Percentiles rank a stretch among this genome's conserved stretches.
Conservation (phyloP, 805 yeast genomes). For the Debaryomyces hansenii region DNA sequence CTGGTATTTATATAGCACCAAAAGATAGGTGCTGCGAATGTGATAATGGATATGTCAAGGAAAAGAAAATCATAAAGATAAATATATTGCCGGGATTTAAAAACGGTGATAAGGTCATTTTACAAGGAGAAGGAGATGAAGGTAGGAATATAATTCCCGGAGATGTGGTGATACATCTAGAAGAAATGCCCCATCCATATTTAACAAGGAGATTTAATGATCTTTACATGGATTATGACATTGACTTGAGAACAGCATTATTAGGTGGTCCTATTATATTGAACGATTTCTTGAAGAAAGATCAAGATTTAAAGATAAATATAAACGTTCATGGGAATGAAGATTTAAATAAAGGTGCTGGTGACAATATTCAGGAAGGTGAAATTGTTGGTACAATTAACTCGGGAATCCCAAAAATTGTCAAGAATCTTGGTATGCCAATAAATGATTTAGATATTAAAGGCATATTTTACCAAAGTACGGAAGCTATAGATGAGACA, state of each 20-base stretch:
- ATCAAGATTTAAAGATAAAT: constrained; percentile 26
- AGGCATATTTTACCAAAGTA: constrained; percentile 26
- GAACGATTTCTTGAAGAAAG: constrained; percentile 31
- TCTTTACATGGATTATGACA: constrained; percentile 42
- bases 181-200: constrained; percentile 35
- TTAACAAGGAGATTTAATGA: constrained; percentile 47
- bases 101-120: constrained; percentile 50
- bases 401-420: constrained; percentile 48
- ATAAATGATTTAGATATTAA: constrained; percentile 24
- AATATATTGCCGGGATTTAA: constrained; percentile 57
- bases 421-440: constrained; percentile 66
- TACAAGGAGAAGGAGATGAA: constrained; percentile 67
- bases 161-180: constrained; percentile 59
- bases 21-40: constrained; percentile 26
- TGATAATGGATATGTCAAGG: constrained; percentile 46
- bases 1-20: constrained; percentile 25
- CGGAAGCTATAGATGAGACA: constrained; percentile 12
- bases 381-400: constrained; percentile 54
- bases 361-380: constrained; percentile 29
- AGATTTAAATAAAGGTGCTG: constrained; percentile 9
- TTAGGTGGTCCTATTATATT: constrained; percentile 53
- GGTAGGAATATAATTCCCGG: constrained; percentile 61
- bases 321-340: constrained; percentile 37
- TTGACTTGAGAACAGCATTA: constrained; percentile 55
- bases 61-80: constrained; percentile 51